These are phyloP conservation scores for Xanthoceras sorbifolium DNA, from an alignment of 345 rosid genomes.

Conservation along the genomic window DNA sequence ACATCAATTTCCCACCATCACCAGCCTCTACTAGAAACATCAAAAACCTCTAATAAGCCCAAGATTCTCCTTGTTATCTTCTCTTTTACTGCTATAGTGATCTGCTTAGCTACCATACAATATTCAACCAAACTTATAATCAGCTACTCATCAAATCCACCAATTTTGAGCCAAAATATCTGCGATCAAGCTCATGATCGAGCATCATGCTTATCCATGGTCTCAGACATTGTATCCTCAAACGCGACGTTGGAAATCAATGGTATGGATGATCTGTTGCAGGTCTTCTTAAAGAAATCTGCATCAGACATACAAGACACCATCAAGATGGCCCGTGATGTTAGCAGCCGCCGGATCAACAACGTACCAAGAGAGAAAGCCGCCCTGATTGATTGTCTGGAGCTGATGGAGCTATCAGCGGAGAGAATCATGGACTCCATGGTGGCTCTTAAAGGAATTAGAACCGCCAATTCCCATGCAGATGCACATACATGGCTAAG, in stretches of 20 bases:
- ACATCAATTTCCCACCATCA: slow-evolving; percentile 16
- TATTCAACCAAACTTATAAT: slow-evolving; percentile 15
- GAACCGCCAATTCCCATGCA: slow-evolving; percentile 31
- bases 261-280: slow-evolving; percentile 34
- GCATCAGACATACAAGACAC: slow-evolving; percentile 26
- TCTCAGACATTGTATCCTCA: slow-evolving; percentile 36
- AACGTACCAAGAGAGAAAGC: slow-evolving; percentile 41
- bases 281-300: slow-evolving; percentile 39
- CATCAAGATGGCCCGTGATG: slow-evolving; percentile 21
- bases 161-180: slow-evolving; percentile 24
- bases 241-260: slow-evolving; percentile 22
- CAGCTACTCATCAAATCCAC: slow-evolving; percentile 8
- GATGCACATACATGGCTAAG: slow-evolving; percentile 82
- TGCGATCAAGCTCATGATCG: slow-evolving; percentile 46
- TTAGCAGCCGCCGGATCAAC: slow-evolving; percentile 31
- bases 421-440: slow-evolving; percentile 52
- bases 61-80: slow-evolving; percentile 39
- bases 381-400: slow-evolving; percentile 49
- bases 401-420: slow-evolving; percentile 59
- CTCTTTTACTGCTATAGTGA: slow-evolving; percentile 37
- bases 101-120: slow-evolving; percentile 35
- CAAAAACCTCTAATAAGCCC: slow-evolving; percentile 33
- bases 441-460: slow-evolving; percentile 44
- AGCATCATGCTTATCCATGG: slow-evolving; percentile 41
- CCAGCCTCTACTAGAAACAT: slow-evolving; percentile 49